phyloP scores from a whole-genome alignment of 768 basidiomycete genomes.

The Boletus coccyginus region DNA sequence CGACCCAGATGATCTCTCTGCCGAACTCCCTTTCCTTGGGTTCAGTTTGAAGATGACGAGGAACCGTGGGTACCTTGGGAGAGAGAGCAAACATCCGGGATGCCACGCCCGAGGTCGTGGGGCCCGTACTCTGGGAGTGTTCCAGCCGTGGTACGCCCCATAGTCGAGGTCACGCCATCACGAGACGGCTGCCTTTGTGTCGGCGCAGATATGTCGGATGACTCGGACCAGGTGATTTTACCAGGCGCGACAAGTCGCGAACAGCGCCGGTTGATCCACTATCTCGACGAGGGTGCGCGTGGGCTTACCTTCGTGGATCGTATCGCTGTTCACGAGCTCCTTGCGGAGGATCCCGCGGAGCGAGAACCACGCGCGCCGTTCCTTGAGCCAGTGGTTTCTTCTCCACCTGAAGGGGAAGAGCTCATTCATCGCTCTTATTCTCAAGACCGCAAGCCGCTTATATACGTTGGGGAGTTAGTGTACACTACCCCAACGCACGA shows the following conservation, averaged over 20 bases:
- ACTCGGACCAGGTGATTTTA: conserved; percentile 2
- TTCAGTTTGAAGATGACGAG: conserved; percentile 13
- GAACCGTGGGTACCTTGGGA: conserved; percentile 22
- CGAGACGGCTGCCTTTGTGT: background rate
- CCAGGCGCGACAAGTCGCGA: background rate
- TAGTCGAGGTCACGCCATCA: background rate
- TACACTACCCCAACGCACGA: too few relatives aligned
- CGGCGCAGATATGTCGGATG: background rate
- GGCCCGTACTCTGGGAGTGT: background rate
- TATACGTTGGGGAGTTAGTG: conserved; percentile 24
- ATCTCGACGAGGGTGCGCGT: conserved; percentile 18
- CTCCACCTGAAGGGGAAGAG: conserved; percentile 16
- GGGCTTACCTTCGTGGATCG: conserved; percentile 17
- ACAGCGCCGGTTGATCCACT: conserved; percentile 8
- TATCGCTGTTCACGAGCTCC: background rate
- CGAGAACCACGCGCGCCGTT: conserved; percentile 4
- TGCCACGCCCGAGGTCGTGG: background rate
- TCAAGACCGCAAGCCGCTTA: background rate
- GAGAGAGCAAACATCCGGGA: background rate
- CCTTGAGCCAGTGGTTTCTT: conserved; percentile 3
- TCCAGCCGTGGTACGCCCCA: conserved; percentile 3
- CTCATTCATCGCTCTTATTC: conserved; percentile 8
- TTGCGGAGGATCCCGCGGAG: conserved; percentile 1
- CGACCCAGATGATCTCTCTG: conserved; percentile 7
- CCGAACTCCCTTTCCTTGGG: background rate